Base-by-base conservation (phyloP, 1,139 yeast species). In the Magnusiomyces suaveolens region DNA sequence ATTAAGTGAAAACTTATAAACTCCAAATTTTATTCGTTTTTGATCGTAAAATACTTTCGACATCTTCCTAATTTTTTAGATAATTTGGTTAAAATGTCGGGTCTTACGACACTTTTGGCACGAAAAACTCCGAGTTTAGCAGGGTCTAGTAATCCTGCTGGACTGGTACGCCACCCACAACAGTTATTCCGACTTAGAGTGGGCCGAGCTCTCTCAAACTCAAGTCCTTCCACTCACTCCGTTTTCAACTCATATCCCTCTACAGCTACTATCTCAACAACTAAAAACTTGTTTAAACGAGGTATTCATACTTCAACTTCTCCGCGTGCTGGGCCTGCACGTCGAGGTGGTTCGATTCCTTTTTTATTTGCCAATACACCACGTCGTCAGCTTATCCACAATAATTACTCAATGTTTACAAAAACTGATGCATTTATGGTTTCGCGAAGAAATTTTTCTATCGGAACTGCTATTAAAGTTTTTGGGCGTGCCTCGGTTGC, bases 401-500 rank as follows among this genome's bases (percentile, higher is more conserved):
- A 29, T 29, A 6, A 29, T 12, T 29, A 29, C 12, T 29, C 36
- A 29, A 29, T 29, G 36, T 12, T 29, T 29, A 8, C 36, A 12
- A 29, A 29, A 29, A 8, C 36, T n/a, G n/a, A n/a, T 29, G 12
- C 36, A 12, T 29, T 29, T 12, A 29, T 8, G 36, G 36, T 12
- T 29, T 29, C 36, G 6, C 36, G 12, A 12, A 6, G 36, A 6
- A 29, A 12, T 29, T 29, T 29, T 29, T 68, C 73, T 2, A 59
- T 72, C 39, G 63, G 74, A n/a, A 67, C 77, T 1, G 65, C 78
- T 18, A 82, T 84, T 12, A 79, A 75, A 64, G 62, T 79, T 0
- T 76, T 85, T 2, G 76, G 81, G 2, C 79, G 80, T 57, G 69
- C 85, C 3, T 66, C 67, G 3, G 90, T 88, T 0, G 87, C 87